Percentiles rank a stretch among this genome's conserved stretches.
Evolutionary conservation across 805 yeast genomes (phyloP).

Genomic region (Maudiozyma barnettii): DNA sequence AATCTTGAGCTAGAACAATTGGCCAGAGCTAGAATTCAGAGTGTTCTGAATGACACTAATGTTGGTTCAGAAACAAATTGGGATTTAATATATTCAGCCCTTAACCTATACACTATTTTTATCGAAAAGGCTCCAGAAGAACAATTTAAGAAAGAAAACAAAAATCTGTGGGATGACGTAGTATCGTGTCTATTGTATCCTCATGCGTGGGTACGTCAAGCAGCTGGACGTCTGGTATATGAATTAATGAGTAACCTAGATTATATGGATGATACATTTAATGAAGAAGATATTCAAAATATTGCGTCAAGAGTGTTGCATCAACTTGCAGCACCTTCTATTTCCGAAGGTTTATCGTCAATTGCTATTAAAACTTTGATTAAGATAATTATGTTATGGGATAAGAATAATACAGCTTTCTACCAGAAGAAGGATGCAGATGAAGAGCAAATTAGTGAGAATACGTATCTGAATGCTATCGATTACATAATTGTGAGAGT

Average conservation of each 20-base stretch:
- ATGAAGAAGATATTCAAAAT: slow-evolving; percentile 47
- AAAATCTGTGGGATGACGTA: slow-evolving; percentile 41
- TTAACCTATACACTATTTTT: slow-evolving; percentile 41
- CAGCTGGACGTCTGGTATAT: slow-evolving; percentile 52
- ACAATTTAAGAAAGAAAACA: slow-evolving; percentile 26
- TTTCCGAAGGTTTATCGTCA: slow-evolving; percentile 52
- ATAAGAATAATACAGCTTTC: slow-evolving; percentile 33
- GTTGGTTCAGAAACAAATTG: slow-evolving; percentile 47
- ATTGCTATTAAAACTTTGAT: slow-evolving; percentile 62
- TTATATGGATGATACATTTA: slow-evolving; percentile 27
- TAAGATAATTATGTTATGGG: slow-evolving; percentile 54
- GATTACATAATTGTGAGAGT: slow-evolving; percentile 44
- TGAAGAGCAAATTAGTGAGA: slow-evolving; percentile 18
- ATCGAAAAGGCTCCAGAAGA: slow-evolving; percentile 30
- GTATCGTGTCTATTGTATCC: slow-evolving; percentile 62
- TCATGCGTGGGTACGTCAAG: slow-evolving; percentile 82
- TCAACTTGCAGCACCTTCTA: slow-evolving; percentile 72
- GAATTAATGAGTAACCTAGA: slow-evolving; percentile 37
- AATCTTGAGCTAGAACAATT: slow-evolving; percentile 34
- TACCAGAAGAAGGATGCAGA: slow-evolving; percentile 18
- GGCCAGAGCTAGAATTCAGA: slow-evolving; percentile 30
- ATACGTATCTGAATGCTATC: slow-evolving; percentile 18
- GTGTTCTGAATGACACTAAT: slow-evolving; percentile 29
- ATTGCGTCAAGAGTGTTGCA: slow-evolving; percentile 60
- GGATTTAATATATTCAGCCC: slow-evolving; percentile 67